Evolutionary conservation across 1,284 basidiomycete species (phyloP), one percentile per base, ranked within the genome.

Genomic region (Somion occarium): DNA sequence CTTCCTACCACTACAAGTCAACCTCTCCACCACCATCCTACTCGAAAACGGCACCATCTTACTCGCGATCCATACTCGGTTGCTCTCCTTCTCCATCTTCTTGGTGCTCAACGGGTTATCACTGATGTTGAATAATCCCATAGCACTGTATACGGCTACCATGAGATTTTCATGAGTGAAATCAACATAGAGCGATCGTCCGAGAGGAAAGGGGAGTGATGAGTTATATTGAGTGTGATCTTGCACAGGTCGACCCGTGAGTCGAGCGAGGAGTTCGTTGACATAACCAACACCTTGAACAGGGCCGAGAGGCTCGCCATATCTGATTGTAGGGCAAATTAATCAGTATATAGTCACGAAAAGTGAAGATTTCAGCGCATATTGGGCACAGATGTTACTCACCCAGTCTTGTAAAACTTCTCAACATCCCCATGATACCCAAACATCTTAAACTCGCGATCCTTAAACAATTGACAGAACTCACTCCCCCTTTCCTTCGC

Each of bases 81-180:
- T n/a, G n/a, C n/a, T n/a, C 4, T 54, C 53, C 2, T 64, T 56
- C 51, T 77, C 67, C 4, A 70, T 69, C 5, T 54, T 51, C 5
- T 56, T 60, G 1, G 80, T 74, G 59, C 79, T 70, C 23, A 79
- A 72, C n/a, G 62, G 56, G 37, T 44, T 4, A 18, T 27, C 44
- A 20, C 51, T 54, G 25, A 73, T 69, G 38, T 66, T 69, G 64
- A 88, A 85, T 18, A 93, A 70, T 13, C 89, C 88, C 44, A 93
- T 63, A 0, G 88, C 85, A 20, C 81, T 67, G 53, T 81, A 83
- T 47, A 91, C 84, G 42, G 87, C 81, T 25, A 91, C 72, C 80
- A 93, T 88, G 58, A 84, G 73, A 64, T 90, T 86, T 62, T 92
- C 90, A 64, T 92, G 88, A 18, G 87, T 83, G 65, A 92, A 91